These are phyloP conservation scores for Lactifluus hygrophoroides DNA, from an alignment of 768 basidiomycete genomes.

Conservation along the genomic window DNA sequence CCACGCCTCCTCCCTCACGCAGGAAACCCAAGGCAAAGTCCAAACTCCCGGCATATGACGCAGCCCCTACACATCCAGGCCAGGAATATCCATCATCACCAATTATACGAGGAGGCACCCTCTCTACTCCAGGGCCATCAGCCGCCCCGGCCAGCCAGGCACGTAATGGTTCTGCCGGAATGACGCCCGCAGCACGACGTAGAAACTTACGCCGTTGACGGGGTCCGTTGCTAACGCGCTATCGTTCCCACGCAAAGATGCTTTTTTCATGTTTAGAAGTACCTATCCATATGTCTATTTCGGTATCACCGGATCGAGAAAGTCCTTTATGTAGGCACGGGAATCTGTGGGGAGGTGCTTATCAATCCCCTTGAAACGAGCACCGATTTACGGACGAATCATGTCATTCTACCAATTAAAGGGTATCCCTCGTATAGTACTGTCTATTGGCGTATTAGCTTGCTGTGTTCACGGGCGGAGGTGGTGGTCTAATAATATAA, in stretches of 20 bases:
- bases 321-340: background rate
- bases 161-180: constrained; percentile 11
- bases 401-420: too few relatives aligned
- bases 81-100: constrained; percentile 16
- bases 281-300: background rate
- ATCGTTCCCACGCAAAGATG: background rate
- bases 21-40: background rate
- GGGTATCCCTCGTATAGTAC: background rate
- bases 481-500: background rate
- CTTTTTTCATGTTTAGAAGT: background rate
- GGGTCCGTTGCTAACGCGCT: background rate
- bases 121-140: constrained; percentile 5
- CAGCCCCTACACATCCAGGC: constrained; percentile 5
- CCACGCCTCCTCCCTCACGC: constrained; percentile 18
- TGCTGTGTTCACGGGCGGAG: background rate
- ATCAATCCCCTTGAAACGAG: background rate
- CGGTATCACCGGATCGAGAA: background rate
- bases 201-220: constrained; percentile 5
- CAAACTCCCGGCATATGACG: constrained; percentile 13
- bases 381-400: background rate
- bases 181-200: constrained; percentile 15
- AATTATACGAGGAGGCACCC: background rate
- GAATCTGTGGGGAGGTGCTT: background rate
- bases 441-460: background rate
- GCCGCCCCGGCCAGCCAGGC: background rate